phyloP scores from a whole-genome alignment of 345 rosid species.

The Euphorbia pulcherrima region DNA sequence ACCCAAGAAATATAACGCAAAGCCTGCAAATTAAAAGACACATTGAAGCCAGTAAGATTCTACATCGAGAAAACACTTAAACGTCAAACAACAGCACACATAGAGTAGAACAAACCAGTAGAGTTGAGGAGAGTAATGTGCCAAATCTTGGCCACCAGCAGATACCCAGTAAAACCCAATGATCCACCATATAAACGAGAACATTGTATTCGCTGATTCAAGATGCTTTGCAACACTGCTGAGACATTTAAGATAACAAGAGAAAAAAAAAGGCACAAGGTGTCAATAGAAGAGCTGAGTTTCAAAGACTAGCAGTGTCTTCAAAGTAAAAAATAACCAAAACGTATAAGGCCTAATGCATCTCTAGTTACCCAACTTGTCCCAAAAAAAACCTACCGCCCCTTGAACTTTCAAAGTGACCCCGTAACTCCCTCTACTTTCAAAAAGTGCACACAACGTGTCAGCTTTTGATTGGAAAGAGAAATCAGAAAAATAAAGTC shows the following conservation, averaged over 20 bases:
- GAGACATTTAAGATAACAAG: constrained; percentile 17
- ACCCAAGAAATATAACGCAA: constrained; percentile 84
- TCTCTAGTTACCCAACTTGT: too few relatives aligned
- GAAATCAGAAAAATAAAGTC: too few relatives aligned
- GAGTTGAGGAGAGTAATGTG: constrained; percentile 65
- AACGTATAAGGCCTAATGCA: too few relatives aligned
- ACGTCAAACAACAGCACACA: background rate
- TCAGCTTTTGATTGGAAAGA: too few relatives aligned
- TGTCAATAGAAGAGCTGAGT: background rate
- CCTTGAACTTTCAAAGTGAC: too few relatives aligned
- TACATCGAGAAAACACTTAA: constrained; percentile 3
- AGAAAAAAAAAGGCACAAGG: too few relatives aligned
- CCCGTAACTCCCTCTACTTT: too few relatives aligned
- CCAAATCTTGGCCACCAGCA: constrained; percentile 76
- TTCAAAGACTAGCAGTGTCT: too few relatives aligned
- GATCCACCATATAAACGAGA: constrained; percentile 99
- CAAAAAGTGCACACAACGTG: too few relatives aligned
- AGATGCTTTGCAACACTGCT: constrained; percentile 77
- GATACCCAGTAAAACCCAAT: constrained; percentile 99
- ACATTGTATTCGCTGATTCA: constrained; percentile 97
- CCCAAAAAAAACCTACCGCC: too few relatives aligned
- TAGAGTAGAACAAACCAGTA: constrained; percentile 60
- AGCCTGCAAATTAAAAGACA: constrained; percentile 54
- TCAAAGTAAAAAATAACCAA: background rate
- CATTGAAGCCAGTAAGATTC: constrained; percentile 19